phyloP scores from a whole-genome alignment of 169 alveolate genomes.

The Plasmodium chabaudi region DNA sequence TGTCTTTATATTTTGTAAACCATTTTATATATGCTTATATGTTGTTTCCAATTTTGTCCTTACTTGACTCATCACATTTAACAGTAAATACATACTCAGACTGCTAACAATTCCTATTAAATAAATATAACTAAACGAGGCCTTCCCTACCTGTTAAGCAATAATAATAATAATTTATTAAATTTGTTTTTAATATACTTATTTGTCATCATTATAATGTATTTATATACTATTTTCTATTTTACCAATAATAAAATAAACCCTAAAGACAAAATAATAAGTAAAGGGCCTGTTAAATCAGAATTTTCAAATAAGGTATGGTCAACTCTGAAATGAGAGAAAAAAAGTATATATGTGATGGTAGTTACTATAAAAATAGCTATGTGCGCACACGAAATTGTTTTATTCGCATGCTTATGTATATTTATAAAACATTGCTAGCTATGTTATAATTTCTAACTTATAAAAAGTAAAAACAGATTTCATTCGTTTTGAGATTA shows the following conservation, averaged over 20 bases:
- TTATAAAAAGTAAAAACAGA: conserved; percentile 74
- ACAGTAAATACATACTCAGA: conserved; percentile 79
- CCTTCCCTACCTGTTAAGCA: conserved; percentile 68
- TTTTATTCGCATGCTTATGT: background rate
- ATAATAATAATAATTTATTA: background rate
- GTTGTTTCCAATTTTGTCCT: background rate
- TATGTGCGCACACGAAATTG: background rate
- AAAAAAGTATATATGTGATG: background rate
- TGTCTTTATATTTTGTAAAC: background rate
- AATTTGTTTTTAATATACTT: background rate
- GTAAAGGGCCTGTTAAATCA: conserved; percentile 88
- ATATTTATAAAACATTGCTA: background rate
- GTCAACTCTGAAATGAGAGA: conserved; percentile 29
- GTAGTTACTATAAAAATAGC: background rate
- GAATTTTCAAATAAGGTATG: conserved; percentile 76
- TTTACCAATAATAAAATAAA: conserved; percentile 80
- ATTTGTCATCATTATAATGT: background rate
- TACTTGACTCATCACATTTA: conserved; percentile 82
- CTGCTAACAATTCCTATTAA: conserved; percentile 85
- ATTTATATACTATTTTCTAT: conserved; percentile 18
- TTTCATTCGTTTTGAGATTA: conserved; percentile 77
- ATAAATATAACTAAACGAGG: conserved; percentile 85
- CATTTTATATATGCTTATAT: conserved; percentile 3
- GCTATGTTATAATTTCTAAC: background rate
- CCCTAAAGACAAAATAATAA: conserved; percentile 84